These are phyloP conservation scores for Fagopyrum tataricum DNA, from an alignment of 148 eudicot species.

Conservation along the genomic window DNA sequence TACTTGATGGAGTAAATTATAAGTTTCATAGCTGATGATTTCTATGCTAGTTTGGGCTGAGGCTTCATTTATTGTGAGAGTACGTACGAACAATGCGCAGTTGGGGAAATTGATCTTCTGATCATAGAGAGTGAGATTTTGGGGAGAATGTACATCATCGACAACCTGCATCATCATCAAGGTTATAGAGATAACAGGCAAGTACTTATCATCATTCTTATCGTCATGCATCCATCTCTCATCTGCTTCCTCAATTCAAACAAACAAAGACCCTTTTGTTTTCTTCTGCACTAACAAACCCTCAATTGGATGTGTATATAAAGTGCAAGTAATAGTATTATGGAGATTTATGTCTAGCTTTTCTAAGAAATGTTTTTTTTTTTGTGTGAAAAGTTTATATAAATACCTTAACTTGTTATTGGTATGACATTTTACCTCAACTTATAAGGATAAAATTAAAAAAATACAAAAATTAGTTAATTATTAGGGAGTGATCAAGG, in stretches of 20 bases:
- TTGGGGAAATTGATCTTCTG: neutral
- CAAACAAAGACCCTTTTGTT: neutral
- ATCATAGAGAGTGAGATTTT: conserved; percentile 1
- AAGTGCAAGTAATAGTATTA: too few species aligned
- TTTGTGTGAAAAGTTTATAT: too few species aligned
- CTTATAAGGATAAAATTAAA: too few species aligned
- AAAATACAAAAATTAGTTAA: too few species aligned
- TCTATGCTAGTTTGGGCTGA: neutral
- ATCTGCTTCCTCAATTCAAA: neutral
- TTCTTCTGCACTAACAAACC: too few species aligned
- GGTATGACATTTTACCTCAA: too few species aligned
- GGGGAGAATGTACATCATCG: conserved; percentile 6
- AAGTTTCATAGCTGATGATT: neutral
- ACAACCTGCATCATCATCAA: neutral
- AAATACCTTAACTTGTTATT: too few species aligned
- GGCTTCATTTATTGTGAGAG: neutral
- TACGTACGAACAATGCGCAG: neutral
- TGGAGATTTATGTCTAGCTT: too few species aligned
- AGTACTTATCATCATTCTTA: neutral
- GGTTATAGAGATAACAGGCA: neutral
- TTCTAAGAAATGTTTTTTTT: too few species aligned
- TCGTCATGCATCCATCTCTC: neutral
- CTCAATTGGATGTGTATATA: too few species aligned
- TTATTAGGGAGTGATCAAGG: too few species aligned
- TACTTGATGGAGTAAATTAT: neutral